A percentile compares a stretch with the other conserved stretches of the same genome.
Conservation (phyloP, 2,329 filamentous ascomycete species). For the Magnaporthiopsis poae region DNA sequence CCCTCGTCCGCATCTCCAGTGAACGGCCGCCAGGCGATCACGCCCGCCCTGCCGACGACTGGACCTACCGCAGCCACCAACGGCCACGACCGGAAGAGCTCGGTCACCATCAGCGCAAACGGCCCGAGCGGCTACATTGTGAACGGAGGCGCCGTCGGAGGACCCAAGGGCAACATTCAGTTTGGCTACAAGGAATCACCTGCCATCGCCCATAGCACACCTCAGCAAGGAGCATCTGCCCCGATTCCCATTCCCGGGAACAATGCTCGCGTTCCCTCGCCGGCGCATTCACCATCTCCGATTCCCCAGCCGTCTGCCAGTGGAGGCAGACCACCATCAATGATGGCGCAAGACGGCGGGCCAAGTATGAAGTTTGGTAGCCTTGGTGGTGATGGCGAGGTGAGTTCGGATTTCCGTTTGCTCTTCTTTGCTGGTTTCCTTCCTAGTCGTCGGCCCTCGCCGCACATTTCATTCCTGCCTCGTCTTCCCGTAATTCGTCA, state of each 20-base stretch:
- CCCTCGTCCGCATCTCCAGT: constrained; percentile 63
- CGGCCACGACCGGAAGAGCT: constrained; percentile 78
- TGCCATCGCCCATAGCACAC: constrained; percentile 56
- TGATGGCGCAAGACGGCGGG: constrained; percentile 55
- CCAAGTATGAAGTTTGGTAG: constrained; percentile 71
- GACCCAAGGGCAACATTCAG: constrained; percentile 58
- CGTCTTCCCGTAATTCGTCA: neutral
- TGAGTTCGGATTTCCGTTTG: constrained; percentile 34
- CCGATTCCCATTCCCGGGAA: constrained; percentile 54
- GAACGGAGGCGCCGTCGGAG: constrained; percentile 59
- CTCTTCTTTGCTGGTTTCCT: constrained; percentile 7
- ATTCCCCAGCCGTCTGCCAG: constrained; percentile 80
- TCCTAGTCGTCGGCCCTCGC: no score
- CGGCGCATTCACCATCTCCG: constrained; percentile 79
- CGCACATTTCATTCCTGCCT: neutral
- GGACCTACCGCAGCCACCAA: constrained; percentile 51
- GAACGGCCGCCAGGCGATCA: constrained; percentile 71
- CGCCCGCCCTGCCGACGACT: constrained; percentile 54
- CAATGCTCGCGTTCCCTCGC: constrained; percentile 64
- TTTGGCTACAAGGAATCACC: constrained; percentile 72
- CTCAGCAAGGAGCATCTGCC: constrained; percentile 44
- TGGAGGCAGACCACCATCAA: constrained; percentile 76
- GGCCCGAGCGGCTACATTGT: constrained; percentile 64
- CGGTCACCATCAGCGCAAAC: constrained; percentile 82
- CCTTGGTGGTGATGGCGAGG: constrained; percentile 69